phyloP scores from a whole-genome alignment of 345 rosid genomes.

The Crucihimalaya himalaica region DNA sequence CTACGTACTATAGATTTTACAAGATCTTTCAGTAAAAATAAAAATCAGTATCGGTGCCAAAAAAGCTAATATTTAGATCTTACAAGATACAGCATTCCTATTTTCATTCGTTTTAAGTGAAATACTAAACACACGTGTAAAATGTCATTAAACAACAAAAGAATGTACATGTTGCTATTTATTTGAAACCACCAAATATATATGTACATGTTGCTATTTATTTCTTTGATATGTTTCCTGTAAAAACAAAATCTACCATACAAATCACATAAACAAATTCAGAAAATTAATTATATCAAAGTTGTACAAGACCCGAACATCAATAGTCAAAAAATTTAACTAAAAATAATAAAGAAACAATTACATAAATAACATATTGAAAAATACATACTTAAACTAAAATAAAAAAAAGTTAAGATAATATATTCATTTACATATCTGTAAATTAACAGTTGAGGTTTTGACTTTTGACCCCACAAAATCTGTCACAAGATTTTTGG shows the following conservation, averaged over 20 bases:
- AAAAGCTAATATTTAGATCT: background rate
- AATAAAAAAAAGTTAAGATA: background rate
- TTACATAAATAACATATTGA: background rate
- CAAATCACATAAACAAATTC: background rate
- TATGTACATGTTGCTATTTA: background rate
- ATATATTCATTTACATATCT: background rate
- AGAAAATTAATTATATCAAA: background rate
- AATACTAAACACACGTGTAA: background rate
- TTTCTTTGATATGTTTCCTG: background rate
- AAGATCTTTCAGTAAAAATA: background rate
- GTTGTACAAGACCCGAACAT: background rate
- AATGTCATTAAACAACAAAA: background rate
- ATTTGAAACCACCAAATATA: background rate
- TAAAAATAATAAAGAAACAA: background rate
- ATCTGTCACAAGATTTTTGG: background rate
- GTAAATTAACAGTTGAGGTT: background rate
- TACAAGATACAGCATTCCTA: background rate
- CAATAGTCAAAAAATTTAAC: background rate
- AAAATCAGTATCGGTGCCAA: background rate
- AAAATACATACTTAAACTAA: background rate
- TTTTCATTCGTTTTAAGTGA: background rate
- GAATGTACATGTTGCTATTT: background rate
- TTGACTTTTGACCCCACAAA: slow-evolving; percentile 6
- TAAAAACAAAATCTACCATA: background rate
- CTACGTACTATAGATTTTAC: background rate